Conservation (phyloP, 1,139 yeast species). For the Kodamaea sp. region DNA sequence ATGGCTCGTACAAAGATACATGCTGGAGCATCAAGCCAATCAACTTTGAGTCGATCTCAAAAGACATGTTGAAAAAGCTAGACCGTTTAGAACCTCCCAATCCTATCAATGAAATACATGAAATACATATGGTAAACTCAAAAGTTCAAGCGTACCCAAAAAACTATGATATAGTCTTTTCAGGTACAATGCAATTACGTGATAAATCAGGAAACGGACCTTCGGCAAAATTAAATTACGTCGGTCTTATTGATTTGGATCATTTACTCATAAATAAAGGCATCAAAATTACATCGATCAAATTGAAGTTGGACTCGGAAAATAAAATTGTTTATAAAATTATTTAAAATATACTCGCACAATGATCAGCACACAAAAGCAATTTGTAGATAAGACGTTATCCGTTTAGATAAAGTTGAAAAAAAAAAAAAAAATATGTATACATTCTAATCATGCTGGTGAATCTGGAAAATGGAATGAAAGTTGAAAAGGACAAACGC, state of each 20-base stretch:
- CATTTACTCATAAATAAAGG: constrained; percentile 34
- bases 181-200: constrained; percentile 15
- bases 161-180: constrained; percentile 24
- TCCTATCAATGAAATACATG: constrained; percentile 16
- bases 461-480: too few relatives aligned
- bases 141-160: constrained; percentile 12
- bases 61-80: constrained; percentile 1
- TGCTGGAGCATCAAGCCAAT: constrained; percentile 31
- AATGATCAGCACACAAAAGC: not conserved
- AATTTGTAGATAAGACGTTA: not conserved
- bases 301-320: not conserved
- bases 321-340: constrained; percentile 1
- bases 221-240: constrained; percentile 16
- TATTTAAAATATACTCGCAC: not conserved
- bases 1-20: constrained; percentile 3
- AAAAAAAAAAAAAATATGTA: too few relatives aligned
- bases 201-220: too few relatives aligned
- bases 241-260: constrained; percentile 32
- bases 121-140: constrained; percentile 15
- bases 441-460: too few relatives aligned
- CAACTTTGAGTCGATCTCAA: constrained; percentile 16
- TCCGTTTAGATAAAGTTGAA: too few relatives aligned
- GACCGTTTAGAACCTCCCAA: constrained; percentile 3
- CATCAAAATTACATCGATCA: constrained; percentile 19
- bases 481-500: too few relatives aligned